Conservation (phyloP, 1,139 yeast species). For the Hansenula anomala region DNA sequence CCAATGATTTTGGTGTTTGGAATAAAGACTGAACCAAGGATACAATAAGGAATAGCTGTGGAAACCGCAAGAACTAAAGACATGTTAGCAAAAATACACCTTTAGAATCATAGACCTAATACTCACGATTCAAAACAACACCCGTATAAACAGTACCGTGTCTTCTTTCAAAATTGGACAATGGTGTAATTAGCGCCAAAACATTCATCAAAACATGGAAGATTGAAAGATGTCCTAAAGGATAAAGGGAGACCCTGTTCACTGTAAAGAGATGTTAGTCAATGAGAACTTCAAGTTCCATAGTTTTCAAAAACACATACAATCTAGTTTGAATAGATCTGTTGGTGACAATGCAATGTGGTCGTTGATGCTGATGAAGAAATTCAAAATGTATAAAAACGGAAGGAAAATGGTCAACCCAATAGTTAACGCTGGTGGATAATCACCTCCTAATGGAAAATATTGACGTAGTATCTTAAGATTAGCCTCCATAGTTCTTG, state of each 20-base stretch:
- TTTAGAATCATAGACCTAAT: not conserved
- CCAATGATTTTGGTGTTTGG: conserved; percentile 59
- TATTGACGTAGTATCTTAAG: conserved; percentile 4
- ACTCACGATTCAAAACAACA: conserved; percentile 53
- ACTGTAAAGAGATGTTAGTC: conserved; percentile 24
- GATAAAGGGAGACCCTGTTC: conserved; percentile 68
- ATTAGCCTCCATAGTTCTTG: not conserved
- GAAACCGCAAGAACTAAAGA: conserved; percentile 50
- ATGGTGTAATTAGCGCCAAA: conserved; percentile 53
- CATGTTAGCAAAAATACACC: not conserved
- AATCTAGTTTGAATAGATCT: conserved; percentile 51
- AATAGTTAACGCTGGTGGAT: conserved; percentile 62
- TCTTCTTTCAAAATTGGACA: conserved; percentile 62
- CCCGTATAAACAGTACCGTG: conserved; percentile 92
- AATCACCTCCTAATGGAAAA: conserved; percentile 24
- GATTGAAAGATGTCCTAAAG: conserved; percentile 59
- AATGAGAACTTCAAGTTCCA: not conserved
- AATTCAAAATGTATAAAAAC: conserved; percentile 32
- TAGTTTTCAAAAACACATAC: conserved; percentile 15
- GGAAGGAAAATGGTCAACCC: conserved; percentile 58
- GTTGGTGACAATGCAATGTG: conserved; percentile 46
- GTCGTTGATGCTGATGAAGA: conserved; percentile 28
- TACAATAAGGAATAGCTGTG: conserved; percentile 64
- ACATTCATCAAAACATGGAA: conserved; percentile 63
- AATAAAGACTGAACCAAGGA: conserved; percentile 48